These are phyloP conservation scores for Globisporangium barbulae DNA, from an alignment of 352 stramenopile species.

Conservation along the genomic window DNA sequence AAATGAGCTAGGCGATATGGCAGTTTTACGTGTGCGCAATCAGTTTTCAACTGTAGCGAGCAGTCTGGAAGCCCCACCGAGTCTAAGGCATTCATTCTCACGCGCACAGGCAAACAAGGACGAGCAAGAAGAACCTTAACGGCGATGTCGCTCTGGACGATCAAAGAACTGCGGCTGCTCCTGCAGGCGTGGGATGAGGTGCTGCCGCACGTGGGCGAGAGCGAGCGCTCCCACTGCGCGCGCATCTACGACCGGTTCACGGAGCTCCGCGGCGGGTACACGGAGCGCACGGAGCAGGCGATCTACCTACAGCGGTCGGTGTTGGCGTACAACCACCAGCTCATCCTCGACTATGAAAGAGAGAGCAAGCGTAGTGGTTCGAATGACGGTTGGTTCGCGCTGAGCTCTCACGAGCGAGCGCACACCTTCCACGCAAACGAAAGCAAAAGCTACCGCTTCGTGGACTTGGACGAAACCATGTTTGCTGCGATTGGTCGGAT, in stretches of 20 bases:
- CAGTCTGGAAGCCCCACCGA: not conserved
- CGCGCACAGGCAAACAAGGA: not conserved
- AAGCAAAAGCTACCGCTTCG: not conserved
- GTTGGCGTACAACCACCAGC: conserved; percentile 5
- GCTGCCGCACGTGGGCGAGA: not conserved
- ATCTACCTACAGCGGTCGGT: not conserved
- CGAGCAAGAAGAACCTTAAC: not conserved
- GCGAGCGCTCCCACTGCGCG: not conserved
- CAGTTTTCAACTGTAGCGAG: not conserved
- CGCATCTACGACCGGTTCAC: conserved; percentile 4
- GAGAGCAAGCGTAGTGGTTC: not conserved
- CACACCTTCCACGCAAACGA: not conserved
- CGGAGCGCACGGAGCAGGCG: conserved; percentile 5
- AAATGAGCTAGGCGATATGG: not conserved
- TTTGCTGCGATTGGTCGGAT: not conserved
- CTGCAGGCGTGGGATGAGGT: conserved; percentile 8
- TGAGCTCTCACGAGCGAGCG: not conserved
- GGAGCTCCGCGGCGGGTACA: not conserved
- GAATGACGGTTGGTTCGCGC: not conserved
- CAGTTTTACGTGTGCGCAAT: not conserved
- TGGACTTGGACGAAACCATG: not conserved
- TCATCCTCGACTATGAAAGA: not conserved
- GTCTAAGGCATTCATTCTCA: not conserved
- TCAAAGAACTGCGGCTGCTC: not conserved
- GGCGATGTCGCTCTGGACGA: conserved; percentile 3